Percentiles rank a stretch among this genome's conserved stretches.
Evolutionary conservation across 164 flowering plant species (phyloP).

Genomic region (Dillenia turbinata): DNA sequence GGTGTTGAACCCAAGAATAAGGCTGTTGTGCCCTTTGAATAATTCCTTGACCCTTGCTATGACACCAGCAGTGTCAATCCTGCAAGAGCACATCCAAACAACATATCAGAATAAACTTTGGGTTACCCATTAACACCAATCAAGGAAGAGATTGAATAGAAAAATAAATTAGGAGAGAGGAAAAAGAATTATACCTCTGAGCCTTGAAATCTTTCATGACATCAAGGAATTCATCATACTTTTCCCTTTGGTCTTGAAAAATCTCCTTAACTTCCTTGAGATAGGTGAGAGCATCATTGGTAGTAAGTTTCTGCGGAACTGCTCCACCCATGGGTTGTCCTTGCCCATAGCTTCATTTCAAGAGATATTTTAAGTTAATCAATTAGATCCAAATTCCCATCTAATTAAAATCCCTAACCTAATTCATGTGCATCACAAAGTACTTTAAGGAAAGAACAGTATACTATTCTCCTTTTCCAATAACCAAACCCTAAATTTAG

Average conservation of each 20-base stretch:
- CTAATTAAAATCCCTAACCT: not conserved
- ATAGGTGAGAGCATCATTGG: conserved; percentile 74
- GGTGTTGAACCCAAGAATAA: conserved; percentile 87
- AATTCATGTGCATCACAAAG: not conserved
- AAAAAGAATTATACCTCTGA: conserved; percentile 40
- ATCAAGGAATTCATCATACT: conserved; percentile 83
- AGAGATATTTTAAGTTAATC: not conserved
- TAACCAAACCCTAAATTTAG: not conserved
- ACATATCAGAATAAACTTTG: not conserved
- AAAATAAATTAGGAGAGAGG: not conserved
- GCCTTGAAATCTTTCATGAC: conserved; percentile 95
- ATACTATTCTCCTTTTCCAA: not conserved
- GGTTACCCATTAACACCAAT: too few species aligned
- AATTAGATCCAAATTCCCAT: not conserved
- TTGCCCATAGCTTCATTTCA: conserved; percentile 31
- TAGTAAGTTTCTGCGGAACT: conserved; percentile 54
- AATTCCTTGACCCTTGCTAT: conserved; percentile 84
- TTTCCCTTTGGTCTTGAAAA: conserved; percentile 73
- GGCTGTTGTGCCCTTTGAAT: conserved; percentile 75
- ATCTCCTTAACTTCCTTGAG: conserved; percentile 82
- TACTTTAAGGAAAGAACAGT: not conserved
- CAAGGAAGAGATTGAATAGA: not conserved
- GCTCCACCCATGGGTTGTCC: conserved; percentile 25
- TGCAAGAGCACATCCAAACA: conserved; percentile 15
- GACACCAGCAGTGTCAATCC: conserved; percentile 84